phyloP scores from a whole-genome alignment of 208 protist species.

The Porcisia deanei region DNA sequence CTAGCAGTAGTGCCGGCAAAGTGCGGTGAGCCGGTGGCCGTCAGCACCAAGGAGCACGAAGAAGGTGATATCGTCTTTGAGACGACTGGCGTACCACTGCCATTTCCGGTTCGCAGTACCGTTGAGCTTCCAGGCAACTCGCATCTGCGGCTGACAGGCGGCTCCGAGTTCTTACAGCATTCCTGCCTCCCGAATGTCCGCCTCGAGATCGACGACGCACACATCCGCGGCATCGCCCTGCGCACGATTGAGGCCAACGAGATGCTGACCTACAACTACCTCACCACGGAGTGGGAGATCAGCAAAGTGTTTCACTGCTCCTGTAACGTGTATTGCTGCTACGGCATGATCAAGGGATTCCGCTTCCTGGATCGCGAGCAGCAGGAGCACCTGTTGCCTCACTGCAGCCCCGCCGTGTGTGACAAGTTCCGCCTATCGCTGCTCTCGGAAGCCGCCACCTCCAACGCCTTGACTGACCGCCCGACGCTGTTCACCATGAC shows the following conservation, averaged over 20 bases:
- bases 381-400: conserved; percentile 67
- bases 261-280: conserved; percentile 84
- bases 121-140: conserved; percentile 70
- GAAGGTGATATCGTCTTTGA: conserved; percentile 60
- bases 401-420: conserved; percentile 63
- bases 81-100: conserved; percentile 67
- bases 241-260: conserved; percentile 76
- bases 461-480: conserved; percentile 29
- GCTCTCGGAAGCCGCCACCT: conserved; percentile 30
- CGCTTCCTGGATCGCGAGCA: conserved; percentile 70
- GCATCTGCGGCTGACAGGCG: conserved; percentile 78
- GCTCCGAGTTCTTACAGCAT: conserved; percentile 81
- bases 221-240: conserved; percentile 68
- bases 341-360: conserved; percentile 83
- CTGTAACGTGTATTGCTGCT: conserved; percentile 82
- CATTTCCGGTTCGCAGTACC: conserved; percentile 78
- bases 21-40: conserved; percentile 38
- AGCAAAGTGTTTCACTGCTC: conserved; percentile 78
- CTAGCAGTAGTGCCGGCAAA: conserved; percentile 51
- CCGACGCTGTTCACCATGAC: conserved; percentile 37
- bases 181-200: conserved; percentile 84
- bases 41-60: conserved; percentile 45
- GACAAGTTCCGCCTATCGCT: conserved; percentile 62
- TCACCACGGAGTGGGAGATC: conserved; percentile 88
- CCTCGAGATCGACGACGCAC: conserved; percentile 68